A percentile compares a stretch with the other conserved stretches of the same genome.
These are phyloP conservation scores for Toxicodendron radicans DNA, from an alignment of 345 rosid genomes.

Conservation along the genomic window DNA sequence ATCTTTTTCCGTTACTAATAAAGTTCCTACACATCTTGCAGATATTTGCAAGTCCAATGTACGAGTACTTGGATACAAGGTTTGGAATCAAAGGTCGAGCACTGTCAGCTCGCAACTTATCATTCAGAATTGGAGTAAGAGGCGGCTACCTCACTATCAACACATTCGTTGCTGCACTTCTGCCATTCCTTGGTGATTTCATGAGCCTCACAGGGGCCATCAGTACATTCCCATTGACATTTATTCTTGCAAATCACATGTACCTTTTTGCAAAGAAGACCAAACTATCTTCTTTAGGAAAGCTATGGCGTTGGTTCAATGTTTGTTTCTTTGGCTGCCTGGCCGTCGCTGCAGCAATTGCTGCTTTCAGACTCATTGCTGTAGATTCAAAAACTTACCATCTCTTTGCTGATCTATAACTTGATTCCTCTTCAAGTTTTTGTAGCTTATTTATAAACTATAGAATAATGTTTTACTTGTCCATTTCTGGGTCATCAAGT, in stretches of 20 bases:
- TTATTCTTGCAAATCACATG: slow-evolving; percentile 95
- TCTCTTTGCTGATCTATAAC: slow-evolving; percentile 76
- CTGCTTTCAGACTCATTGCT: slow-evolving; percentile 74
- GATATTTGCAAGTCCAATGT: slow-evolving; percentile 95
- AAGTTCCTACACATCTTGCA: slow-evolving; percentile 16
- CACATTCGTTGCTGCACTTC: slow-evolving; percentile 73
- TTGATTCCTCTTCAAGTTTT: background rate
- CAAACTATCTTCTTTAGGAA: slow-evolving; percentile 47
- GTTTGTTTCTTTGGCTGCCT: slow-evolving; percentile 55
- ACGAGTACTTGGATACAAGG: slow-evolving; percentile 85
- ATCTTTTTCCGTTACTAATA: background rate
- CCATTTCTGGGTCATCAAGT: too few species aligned
- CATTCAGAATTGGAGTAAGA: slow-evolving; percentile 63
- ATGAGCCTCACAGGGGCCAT: slow-evolving; percentile 89
- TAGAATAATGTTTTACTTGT: too few species aligned
- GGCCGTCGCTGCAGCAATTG: slow-evolving; percentile 70
- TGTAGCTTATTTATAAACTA: background rate
- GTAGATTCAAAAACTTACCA: slow-evolving; percentile 76
- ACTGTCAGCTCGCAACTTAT: slow-evolving; percentile 45
- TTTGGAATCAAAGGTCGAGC: slow-evolving; percentile 74
- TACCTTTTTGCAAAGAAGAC: slow-evolving; percentile 56
- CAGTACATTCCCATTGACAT: slow-evolving; percentile 90
- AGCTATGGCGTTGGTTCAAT: slow-evolving; percentile 88
- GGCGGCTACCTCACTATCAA: slow-evolving; percentile 73
- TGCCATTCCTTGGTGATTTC: slow-evolving; percentile 91